phyloP scores from a whole-genome alignment of 495 filamentous ascomycete genomes.

The Tuber borchii region DNA sequence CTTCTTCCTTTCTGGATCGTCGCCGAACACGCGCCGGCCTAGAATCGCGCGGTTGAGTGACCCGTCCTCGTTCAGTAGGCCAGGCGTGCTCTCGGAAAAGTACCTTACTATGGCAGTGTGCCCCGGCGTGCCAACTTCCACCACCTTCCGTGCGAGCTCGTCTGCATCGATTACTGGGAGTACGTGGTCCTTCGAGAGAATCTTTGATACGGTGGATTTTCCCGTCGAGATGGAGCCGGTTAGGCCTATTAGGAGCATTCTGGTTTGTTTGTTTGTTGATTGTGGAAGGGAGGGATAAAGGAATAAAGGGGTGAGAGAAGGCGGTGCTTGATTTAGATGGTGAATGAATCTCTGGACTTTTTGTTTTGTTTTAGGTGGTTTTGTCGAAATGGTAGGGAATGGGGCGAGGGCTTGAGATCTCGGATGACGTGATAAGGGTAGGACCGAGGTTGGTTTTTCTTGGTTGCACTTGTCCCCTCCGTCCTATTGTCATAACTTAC shows the following conservation, averaged over 20 bases:
- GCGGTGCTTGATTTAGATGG: neutral
- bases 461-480: neutral
- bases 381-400: neutral
- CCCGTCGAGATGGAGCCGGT: conserved; percentile 97
- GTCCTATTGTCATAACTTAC: neutral
- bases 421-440: neutral
- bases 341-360: neutral
- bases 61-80: conserved; percentile 64
- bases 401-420: neutral
- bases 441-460: neutral
- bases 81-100: conserved; percentile 74
- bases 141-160: conserved; percentile 78
- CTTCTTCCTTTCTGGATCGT: conserved; percentile 54
- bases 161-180: conserved; percentile 96
- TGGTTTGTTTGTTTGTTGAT: conserved; percentile 19
- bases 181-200: conserved; percentile 73
- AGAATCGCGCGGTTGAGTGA: conserved; percentile 77
- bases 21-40: conserved; percentile 77
- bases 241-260: conserved; percentile 90
- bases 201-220: conserved; percentile 86
- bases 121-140: conserved; percentile 77
- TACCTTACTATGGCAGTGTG: conserved; percentile 72
- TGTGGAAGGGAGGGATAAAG: neutral
- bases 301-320: neutral
- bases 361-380: neutral